Conservation (phyloP, 352 stramenopile species). For the Phytophthora citrophthora region DNA sequence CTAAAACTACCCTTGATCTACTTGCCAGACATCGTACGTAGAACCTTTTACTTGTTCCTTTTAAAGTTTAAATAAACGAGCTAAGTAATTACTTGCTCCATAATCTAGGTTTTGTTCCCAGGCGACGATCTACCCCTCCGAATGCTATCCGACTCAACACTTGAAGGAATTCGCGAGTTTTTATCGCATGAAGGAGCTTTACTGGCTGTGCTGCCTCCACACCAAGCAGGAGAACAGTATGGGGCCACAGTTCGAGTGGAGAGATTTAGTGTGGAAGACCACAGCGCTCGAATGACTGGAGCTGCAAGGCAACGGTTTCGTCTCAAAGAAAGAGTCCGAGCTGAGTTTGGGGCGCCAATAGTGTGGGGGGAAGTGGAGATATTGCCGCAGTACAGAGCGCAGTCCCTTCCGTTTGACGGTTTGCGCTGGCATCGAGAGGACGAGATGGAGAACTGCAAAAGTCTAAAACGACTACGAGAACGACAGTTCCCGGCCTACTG, state of each 20-base stretch:
- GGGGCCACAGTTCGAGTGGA: slow-evolving; percentile 79
- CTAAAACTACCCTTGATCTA: slow-evolving; percentile 74
- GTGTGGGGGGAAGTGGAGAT: slow-evolving; percentile 66
- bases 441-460: slow-evolving; percentile 10
- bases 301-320: slow-evolving; percentile 75
- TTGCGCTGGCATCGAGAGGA: slow-evolving; percentile 16
- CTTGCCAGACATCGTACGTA: slow-evolving; percentile 73
- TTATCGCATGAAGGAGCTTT: slow-evolving; percentile 53
- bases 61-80: slow-evolving; percentile 1
- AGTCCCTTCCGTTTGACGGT: slow-evolving; percentile 48
- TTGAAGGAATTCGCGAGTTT: slow-evolving; percentile 54
- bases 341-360: slow-evolving; percentile 13
- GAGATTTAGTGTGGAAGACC: slow-evolving; percentile 53
- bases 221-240: slow-evolving; percentile 62
- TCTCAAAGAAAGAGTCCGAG: slow-evolving; percentile 34
- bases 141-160: slow-evolving; percentile 65
- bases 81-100: neutral
- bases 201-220: slow-evolving; percentile 61
- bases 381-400: slow-evolving; percentile 49
- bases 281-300: slow-evolving; percentile 58
- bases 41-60: neutral
- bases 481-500: slow-evolving; percentile 61
- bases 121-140: slow-evolving; percentile 79
- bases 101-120: slow-evolving; percentile 77
- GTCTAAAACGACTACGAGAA: slow-evolving; percentile 17